These are phyloP conservation scores for Acrocalymma vagum DNA, from an alignment of 2,329 filamentous ascomycete species.

Conservation along the genomic window DNA sequence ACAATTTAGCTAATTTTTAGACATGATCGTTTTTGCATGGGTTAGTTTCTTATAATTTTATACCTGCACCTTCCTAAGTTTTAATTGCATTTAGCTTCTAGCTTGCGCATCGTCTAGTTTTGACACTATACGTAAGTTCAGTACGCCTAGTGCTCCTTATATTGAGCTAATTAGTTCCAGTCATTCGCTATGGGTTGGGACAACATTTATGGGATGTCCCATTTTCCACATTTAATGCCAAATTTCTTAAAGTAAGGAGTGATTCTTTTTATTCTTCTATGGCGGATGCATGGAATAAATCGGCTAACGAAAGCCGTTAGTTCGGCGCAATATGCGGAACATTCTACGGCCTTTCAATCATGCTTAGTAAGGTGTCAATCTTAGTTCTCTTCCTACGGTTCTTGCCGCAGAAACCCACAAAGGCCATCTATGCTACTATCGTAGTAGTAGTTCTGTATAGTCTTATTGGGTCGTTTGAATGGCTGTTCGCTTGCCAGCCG, in stretches of 20 bases:
- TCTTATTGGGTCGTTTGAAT: slow-evolving; percentile 4
- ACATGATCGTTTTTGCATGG: slow-evolving; percentile 2
- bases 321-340: not conserved
- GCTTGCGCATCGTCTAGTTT: not conserved
- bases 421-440: not conserved
- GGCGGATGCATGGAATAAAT: slow-evolving; percentile 1
- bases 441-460: slow-evolving; percentile 3
- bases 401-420: slow-evolving; percentile 1
- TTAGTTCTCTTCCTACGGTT: slow-evolving; percentile 2
- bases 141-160: not conserved
- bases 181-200: slow-evolving; percentile 4
- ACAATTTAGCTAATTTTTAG: slow-evolving; percentile 4
- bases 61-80: not conserved
- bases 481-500: slow-evolving; percentile 4
- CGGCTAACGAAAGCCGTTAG: slow-evolving; percentile 5
- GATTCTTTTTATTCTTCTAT: not conserved
- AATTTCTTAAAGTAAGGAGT: slow-evolving; percentile 5
- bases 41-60: not conserved
- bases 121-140: not conserved
- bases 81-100: slow-evolving; percentile 1
- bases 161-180: not conserved
- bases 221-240: slow-evolving; percentile 5
- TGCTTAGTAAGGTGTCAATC: slow-evolving; percentile 5
- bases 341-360: slow-evolving; percentile 6
- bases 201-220: slow-evolving; percentile 4